Evolutionary conservation across 345 rosid genomes (phyloP).

Genomic region (Rhodamnia rubescens): DNA sequence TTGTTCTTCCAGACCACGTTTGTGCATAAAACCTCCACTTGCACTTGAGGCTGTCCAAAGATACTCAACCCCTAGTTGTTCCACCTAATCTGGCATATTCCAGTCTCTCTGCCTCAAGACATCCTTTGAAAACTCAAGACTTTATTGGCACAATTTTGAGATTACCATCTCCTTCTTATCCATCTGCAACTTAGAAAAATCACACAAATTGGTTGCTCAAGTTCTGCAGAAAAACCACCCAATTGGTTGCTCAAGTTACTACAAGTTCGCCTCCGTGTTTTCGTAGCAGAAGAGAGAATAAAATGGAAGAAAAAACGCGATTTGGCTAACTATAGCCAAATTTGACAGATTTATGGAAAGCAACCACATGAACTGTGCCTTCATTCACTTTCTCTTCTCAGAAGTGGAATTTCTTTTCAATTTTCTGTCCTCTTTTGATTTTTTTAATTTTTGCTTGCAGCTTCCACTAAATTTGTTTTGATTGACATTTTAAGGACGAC

Average conservation of each 20-base stretch:
- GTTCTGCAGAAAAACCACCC: too few species aligned
- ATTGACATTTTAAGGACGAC: not conserved
- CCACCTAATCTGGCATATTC: not conserved
- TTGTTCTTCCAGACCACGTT: not conserved
- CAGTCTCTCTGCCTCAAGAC: not conserved
- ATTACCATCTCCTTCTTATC: not conserved
- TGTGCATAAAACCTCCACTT: not conserved
- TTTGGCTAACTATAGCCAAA: not conserved
- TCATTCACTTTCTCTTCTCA: not conserved
- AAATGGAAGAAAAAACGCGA: not conserved
- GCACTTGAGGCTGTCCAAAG: not conserved
- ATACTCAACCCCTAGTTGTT: not conserved
- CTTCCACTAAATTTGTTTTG: too few species aligned
- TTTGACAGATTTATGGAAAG: not conserved
- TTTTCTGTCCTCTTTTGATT: not conserved
- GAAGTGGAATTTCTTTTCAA: not conserved
- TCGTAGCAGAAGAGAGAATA: not conserved
- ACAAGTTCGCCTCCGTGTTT: not conserved
- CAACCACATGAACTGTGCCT: not conserved
- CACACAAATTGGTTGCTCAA: not conserved
- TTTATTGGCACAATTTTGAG: not conserved
- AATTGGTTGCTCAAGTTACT: not conserved
- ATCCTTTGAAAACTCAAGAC: not conserved
- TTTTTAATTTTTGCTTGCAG: too few species aligned
- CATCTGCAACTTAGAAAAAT: not conserved